Percentiles rank a stretch among this genome's conserved stretches.
Evolutionary conservation across 345 rosid genomes (phyloP).

Genomic region (Erucastrum elatum): DNA sequence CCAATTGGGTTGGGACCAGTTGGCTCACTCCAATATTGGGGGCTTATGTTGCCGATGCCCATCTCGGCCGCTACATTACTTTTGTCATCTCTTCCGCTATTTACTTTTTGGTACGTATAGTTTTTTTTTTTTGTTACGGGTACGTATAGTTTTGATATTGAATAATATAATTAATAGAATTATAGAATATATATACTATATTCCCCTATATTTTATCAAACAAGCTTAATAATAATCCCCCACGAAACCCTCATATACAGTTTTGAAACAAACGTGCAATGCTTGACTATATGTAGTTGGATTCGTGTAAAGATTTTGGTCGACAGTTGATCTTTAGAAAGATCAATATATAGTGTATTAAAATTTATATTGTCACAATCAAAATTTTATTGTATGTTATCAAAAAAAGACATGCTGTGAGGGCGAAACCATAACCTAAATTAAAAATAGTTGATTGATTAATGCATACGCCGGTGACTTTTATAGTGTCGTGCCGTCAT

Average conservation of each 20-base stretch:
- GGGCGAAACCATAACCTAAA: neutral
- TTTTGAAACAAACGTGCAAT: conserved; percentile 1
- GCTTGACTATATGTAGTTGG: neutral
- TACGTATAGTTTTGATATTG: neutral
- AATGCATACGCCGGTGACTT: neutral
- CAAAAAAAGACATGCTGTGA: neutral
- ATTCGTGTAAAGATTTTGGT: neutral
- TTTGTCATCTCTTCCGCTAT: conserved; percentile 54
- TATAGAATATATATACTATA: neutral
- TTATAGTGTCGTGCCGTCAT: neutral
- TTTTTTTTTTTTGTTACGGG: conserved; percentile 13
- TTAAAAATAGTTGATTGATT: neutral
- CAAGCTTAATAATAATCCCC: neutral
- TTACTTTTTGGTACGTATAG: conserved; percentile 48
- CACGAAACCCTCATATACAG: neutral
- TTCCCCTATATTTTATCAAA: neutral
- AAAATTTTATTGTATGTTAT: neutral
- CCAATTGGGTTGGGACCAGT: conserved; percentile 90
- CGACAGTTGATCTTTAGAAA: neutral
- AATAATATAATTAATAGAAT: neutral
- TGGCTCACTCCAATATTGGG: conserved; percentile 88
- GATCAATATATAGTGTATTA: neutral
- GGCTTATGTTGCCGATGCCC: conserved; percentile 84
- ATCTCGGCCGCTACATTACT: conserved; percentile 86
- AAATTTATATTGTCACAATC: neutral